Evolutionary conservation across 2,329 filamentous ascomycete genomes (phyloP), one percentile per base, ranked within the genome.

Genomic region (Ophiostoma triangulosporum): DNA sequence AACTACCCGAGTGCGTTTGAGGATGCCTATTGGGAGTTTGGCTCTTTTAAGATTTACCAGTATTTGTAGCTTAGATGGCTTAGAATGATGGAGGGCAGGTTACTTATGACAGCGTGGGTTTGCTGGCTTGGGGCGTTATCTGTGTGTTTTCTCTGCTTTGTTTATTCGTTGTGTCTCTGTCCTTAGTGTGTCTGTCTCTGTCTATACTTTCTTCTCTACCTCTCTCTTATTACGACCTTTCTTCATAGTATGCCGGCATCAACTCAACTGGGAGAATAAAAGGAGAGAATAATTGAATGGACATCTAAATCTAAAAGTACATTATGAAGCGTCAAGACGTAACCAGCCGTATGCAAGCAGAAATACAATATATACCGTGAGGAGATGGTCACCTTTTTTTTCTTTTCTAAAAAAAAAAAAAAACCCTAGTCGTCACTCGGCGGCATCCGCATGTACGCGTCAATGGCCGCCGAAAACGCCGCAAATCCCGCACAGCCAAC

Each of bases 401-500:
- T n/a, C n/a, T n/a, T n/a, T n/a, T n/a, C n/a, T n/a, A 36, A 22
- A 11, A 17, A 33, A 12, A 35, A n/a, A 48, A 32, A 51, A 33
- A 26, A 31, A 12, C 17, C 4, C 61, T 72, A 76, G 55, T 80
- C 75, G 49, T 83, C 80, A 66, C 72, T 80, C 12, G 60, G 60
- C 60, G 86, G 85, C 75, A 84, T 84, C 62, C 86, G 72, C 88
- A 96, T 88, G 66, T 88, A 96, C 33, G 81, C 81, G 74, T 97
- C 91, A 65, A 97, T 96, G 0, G 90, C 91, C 14, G 86, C 82
- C 66, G 82, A 87, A 63, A 97, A 97, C 1, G 88, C 90, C 54
- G 93, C 93, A 68, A 98, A 98, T 1, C 91, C 93, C 12, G 81
- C 86, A 68, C 91, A 97, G 1, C 93, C 93, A 4, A 94, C 76